Base-by-base conservation (phyloP, 2,329 filamentous ascomycete genomes). In the Leptographium lundbergii region DNA sequence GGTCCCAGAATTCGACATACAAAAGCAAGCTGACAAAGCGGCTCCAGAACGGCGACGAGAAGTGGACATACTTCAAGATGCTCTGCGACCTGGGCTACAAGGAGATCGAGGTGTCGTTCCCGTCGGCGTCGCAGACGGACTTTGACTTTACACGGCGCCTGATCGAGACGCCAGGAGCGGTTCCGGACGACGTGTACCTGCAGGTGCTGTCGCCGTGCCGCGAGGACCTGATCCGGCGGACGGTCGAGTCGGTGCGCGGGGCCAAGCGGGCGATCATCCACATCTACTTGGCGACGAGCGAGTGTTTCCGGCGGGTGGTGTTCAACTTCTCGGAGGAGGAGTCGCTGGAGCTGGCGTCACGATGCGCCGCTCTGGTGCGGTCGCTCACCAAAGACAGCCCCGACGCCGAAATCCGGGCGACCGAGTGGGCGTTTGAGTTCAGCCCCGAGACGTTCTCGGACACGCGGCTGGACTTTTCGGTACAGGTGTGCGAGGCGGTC, bases 51-150 rank as follows among this genome's bases (percentile, higher is more conserved):
- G 90, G 90, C 65, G 89, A 96, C 55, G 91, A 96, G 78, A 97
- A 97, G 76, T 94, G 88, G 84, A 79, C 80, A 62, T 97, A 91
- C 79, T 97, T 97, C 79, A 86, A 91, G 74, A 95, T 95, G 90
- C 83, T 97, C 58, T 84, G 87, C 67, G 85, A 92, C 62, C 80
- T 96, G 56, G 92, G 94, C 66, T 97, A 95, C 80, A 97, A 96
- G 75, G 92, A 97, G 75, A 96, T 97, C 65, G 92, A 97, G 71
- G 87, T 96, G 24, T 94, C 91, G 5, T 97, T 96, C 74, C 92
- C 92, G 56, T 95, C 91, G 0, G 91, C 92, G 17, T 96, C 91
- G 47, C 87, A 95, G 70, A 96, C 88, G 68, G 94, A 97, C 75
- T 97, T 91, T 76, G 89, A 96, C 77, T 97, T 97, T 70, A 96